These are phyloP conservation scores for Tricholoma flavovirens DNA, from an alignment of 768 basidiomycete species.

Conservation along the genomic window DNA sequence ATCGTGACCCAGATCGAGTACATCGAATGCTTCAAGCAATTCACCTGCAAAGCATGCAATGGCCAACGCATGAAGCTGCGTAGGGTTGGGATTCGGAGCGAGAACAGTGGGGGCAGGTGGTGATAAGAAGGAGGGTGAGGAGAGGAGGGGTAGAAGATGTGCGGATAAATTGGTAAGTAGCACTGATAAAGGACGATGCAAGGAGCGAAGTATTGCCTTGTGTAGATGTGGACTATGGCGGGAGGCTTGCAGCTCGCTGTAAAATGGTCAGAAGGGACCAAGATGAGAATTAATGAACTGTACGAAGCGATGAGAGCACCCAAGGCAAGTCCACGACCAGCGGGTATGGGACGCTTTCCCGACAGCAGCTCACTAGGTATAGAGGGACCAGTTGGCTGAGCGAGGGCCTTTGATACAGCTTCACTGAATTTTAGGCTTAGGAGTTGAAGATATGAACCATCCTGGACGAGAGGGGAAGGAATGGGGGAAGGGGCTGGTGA, in stretches of 20 bases:
- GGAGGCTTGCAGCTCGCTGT: conserved; percentile 64
- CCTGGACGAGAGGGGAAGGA: conserved; percentile 53
- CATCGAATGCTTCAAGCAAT: conserved; percentile 64
- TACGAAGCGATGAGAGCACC: conserved; percentile 69
- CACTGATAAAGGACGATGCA: conserved; percentile 75
- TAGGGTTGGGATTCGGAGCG: conserved; percentile 50
- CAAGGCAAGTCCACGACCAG: conserved; percentile 62
- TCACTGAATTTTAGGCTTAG: conserved; percentile 76
- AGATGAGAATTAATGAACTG: conserved; percentile 23
- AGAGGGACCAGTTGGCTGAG: conserved; percentile 55
- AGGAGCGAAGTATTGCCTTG: conserved; percentile 63
- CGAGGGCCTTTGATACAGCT: conserved; percentile 71
- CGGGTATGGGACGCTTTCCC: conserved; percentile 69
- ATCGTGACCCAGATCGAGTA: conserved; percentile 56
- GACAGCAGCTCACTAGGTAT: conserved; percentile 46
- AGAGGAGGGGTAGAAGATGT: conserved; percentile 58
- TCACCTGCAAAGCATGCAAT: conserved; percentile 69
- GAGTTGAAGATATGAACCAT: conserved; percentile 75
- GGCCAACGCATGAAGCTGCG: conserved; percentile 67
- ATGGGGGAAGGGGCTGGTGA: conserved; percentile 39
- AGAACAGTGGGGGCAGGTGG: conserved; percentile 46
- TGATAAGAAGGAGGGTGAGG: conserved; percentile 55
- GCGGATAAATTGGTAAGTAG: conserved; percentile 65
- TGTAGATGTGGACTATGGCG: conserved; percentile 59
- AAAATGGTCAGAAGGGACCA: conserved; percentile 8